These are phyloP conservation scores for Cruciata laevipes DNA, from an alignment of 257 asterid species.

Conservation along the genomic window DNA sequence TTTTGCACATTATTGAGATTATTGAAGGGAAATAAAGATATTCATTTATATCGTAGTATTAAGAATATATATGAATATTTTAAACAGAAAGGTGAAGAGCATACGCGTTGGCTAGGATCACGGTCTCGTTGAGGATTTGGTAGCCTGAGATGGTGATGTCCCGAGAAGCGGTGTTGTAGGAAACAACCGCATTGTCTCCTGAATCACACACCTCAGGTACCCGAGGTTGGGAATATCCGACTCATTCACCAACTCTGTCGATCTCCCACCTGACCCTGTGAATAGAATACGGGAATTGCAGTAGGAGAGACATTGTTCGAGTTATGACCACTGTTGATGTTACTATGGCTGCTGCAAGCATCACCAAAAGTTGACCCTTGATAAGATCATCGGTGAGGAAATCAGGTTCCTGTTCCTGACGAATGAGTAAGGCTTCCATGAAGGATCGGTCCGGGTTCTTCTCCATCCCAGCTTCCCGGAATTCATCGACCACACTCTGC, in stretches of 20 bases:
- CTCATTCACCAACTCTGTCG: constrained; percentile 38
- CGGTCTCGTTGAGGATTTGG: constrained; percentile 32
- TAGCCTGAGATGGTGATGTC: constrained; percentile 35
- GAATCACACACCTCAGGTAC: constrained; percentile 37
- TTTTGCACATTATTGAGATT: too few relatives aligned
- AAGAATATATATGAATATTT: too few relatives aligned
- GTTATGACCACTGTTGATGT: constrained; percentile 34
- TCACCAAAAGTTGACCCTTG: too few relatives aligned
- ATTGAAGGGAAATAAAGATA: too few relatives aligned
- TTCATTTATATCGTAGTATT: too few relatives aligned
- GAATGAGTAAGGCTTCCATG: too few relatives aligned
- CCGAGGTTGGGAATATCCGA: constrained; percentile 44
- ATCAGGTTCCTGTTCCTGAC: too few relatives aligned
- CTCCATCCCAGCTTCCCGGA: too few relatives aligned
- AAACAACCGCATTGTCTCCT: constrained; percentile 47
- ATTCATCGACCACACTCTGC: too few relatives aligned
- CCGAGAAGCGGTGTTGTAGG: constrained; percentile 43
- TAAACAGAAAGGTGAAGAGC: too few relatives aligned
- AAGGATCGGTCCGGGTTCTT: too few relatives aligned
- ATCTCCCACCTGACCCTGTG: constrained; percentile 38
- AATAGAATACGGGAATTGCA: constrained; percentile 30
- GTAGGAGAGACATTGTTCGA: constrained; percentile 41
- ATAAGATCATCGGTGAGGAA: too few relatives aligned
- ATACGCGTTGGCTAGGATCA: constrained; percentile 45
- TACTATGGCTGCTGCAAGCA: constrained; percentile 49